A percentile compares a stretch with the other conserved stretches of the same genome.
phyloP scores from a whole-genome alignment of 2,329 filamentous ascomycete genomes.

The Bipolaris gigantea region DNA sequence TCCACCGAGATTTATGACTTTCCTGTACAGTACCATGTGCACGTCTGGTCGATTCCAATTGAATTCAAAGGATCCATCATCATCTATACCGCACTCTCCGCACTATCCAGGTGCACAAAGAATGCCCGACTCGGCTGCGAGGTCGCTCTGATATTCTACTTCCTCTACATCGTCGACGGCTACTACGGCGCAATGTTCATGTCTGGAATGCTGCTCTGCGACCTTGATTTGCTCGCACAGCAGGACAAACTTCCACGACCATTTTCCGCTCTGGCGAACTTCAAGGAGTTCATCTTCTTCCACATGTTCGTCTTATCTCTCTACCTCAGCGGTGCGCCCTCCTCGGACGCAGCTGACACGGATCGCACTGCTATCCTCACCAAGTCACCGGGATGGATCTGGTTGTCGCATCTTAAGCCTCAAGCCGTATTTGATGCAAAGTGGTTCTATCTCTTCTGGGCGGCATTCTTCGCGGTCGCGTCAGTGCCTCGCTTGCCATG shows the following conservation, averaged over 20 bases:
- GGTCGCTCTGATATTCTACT: constrained; percentile 61
- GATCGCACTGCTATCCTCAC: constrained; percentile 50
- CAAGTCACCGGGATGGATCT: constrained; percentile 63
- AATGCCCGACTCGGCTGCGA: constrained; percentile 60
- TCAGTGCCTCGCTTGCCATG: constrained; percentile 60
- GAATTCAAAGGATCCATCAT: constrained; percentile 62
- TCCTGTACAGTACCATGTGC: constrained; percentile 45
- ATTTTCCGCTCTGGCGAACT: constrained; percentile 57
- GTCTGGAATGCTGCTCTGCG: constrained; percentile 42
- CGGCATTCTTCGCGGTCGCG: constrained; percentile 59
- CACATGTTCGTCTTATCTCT: constrained; percentile 53
- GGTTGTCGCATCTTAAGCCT: constrained; percentile 63
- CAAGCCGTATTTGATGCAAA: constrained; percentile 68
- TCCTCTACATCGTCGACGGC: constrained; percentile 68
- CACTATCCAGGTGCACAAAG: constrained; percentile 59
- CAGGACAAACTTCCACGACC: constrained; percentile 44
- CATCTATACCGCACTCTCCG: constrained; percentile 60
- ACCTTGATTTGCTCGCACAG: constrained; percentile 40
- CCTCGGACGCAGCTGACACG: constrained; percentile 48
- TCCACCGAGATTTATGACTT: constrained; percentile 62
- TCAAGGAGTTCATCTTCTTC: constrained; percentile 48
- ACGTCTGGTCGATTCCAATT: constrained; percentile 45
- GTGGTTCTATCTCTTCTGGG: constrained; percentile 69
- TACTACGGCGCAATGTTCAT: constrained; percentile 55
- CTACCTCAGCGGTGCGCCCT: constrained; percentile 64